Base-by-base conservation (phyloP, 441 rosid genomes). In the Populus hybrid region DNA sequence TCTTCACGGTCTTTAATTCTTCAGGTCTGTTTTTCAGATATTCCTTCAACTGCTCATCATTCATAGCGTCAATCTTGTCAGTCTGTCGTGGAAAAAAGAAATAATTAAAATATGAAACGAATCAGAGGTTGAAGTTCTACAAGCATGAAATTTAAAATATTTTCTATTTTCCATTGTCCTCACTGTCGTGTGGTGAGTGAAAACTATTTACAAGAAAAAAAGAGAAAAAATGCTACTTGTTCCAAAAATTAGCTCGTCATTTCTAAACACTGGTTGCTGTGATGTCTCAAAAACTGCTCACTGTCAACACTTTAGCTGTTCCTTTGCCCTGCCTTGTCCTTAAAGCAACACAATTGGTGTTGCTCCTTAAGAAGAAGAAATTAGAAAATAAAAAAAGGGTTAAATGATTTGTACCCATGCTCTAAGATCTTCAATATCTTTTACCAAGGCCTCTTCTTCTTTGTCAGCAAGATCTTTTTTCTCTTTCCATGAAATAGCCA, bases 31-130 rank as follows among this genome's bases (percentile, higher is more conserved):
- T 79, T 57, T 77, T 69, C 72, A 88, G 57, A 61, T 86, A 84
- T 11, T 83, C 81, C 57, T 76, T 82, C 30, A 86, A 42, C 34
- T 85, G 77, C 26, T 86, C 84, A 42, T 88, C 88, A n/a, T 81
- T 82, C 87, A 85, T 84, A 8, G 40, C 28, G 23, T 81, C 85
- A 35, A 86, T 72, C 63, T 59, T 79, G 11, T 82, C 75, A 3
- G 77, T 77, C 89, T 81, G 66, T 16, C 26, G 3, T 21, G 11
- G 16, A 26, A 59, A 32, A 38, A 12, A 46, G n/a, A 50, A 5
- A 50, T 50, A 50, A 50, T 50, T 50, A 16, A 46, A 14, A 14
- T 8, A 50, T 5, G 0, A 16, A 16, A 54, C n/a, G 61, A 54
- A 54, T 54, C n/a, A 54, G 1, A 54, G 0, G 61, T 54, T 54